These are phyloP conservation scores for Penicillium vulpinum DNA, from an alignment of 2,329 filamentous ascomycete genomes.

Conservation along the genomic window DNA sequence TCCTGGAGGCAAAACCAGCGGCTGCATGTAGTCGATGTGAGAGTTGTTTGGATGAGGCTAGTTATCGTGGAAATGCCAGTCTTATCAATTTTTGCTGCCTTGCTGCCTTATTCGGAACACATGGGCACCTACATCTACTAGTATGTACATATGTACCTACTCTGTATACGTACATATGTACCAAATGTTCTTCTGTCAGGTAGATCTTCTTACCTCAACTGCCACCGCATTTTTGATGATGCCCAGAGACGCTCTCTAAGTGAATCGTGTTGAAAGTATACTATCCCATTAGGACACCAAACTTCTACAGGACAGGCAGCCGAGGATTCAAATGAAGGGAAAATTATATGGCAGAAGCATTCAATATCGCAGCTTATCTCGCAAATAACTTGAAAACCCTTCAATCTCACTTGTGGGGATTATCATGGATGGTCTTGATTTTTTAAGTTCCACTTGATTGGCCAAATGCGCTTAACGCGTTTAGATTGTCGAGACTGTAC, in stretches of 20 bases:
- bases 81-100: slow-evolving; percentile 2
- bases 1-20: neutral
- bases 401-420: too few relatives aligned
- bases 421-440: too few relatives aligned
- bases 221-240: neutral
- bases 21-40: slow-evolving; percentile 7
- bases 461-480: too few relatives aligned
- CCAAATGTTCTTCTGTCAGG: neutral
- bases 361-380: too few relatives aligned
- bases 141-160: neutral
- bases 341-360: too few relatives aligned
- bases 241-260: neutral
- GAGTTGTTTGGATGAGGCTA: neutral
- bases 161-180: neutral
- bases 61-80: slow-evolving; percentile 2
- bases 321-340: neutral
- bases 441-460: too few relatives aligned
- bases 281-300: neutral
- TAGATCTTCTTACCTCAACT: neutral
- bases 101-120: neutral
- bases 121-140: too few relatives aligned
- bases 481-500: too few relatives aligned
- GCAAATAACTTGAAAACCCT: too few relatives aligned
- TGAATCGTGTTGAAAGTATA: neutral
- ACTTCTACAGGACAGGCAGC: neutral